Base-by-base conservation (phyloP, 345 rosid species). In the Camelina neglecta region DNA sequence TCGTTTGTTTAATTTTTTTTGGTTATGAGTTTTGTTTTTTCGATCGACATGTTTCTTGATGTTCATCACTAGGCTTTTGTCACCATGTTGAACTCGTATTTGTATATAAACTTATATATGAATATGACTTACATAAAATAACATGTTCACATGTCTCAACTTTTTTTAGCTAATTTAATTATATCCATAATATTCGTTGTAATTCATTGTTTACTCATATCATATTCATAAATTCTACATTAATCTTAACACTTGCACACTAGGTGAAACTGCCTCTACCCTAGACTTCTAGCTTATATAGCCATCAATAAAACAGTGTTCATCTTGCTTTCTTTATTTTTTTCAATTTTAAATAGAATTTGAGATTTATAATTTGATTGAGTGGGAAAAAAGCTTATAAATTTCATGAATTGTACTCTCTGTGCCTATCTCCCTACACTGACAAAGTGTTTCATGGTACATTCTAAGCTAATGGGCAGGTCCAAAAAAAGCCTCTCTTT, bases 391-490 rank as follows among this genome's bases (percentile, higher is more conserved):
- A 72, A 67, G 23, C 64, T 78, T 72, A 72, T 66, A 59, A 71
- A 59, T 65, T 77, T 78, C 81, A 78, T 67, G 73, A 78, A 78
- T 66, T 78, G 81, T 78, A 78, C 81, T 66, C 56, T 72, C 69
- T 66, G 74, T 78, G 69, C 71, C 73, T 78, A 72, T 66, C 77
- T 72, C 73, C 76, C 75, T 77, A 77, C 55, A 71, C 76, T 77
- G 80, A 77, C 76, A 77, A 77, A 77, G 76, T 77, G 80, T 36
- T 77, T 77, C 76, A 77, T 77, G 72, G 80, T 77, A 77, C 80
- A 71, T 71, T 71, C 76, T 77, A 77, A 64, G 72, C 72, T 77
- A 77, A 77, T 77, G 80, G 80, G 76, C 76, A 77, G 67, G 76
- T 77, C 76, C 80, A 64, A 57, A 77, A 75, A 71, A 56, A 39